A percentile compares a stretch with the other conserved stretches of the same genome.
Evolutionary conservation across 495 filamentous ascomycete genomes (phyloP).

Genomic region (Aspergillus carlsbadensis): DNA sequence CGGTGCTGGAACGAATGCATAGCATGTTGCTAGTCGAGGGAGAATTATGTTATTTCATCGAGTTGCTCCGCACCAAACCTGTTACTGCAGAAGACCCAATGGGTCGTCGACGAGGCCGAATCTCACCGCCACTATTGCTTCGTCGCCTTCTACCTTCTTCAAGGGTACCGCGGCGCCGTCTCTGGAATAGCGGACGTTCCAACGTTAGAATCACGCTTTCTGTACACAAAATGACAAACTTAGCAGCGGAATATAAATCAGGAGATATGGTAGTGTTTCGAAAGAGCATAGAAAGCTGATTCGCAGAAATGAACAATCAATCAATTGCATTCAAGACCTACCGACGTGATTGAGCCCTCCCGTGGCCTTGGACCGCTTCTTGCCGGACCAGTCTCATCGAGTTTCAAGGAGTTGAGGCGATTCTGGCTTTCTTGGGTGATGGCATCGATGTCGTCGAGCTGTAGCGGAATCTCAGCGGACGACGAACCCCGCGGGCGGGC

Average conservation of each 20-base stretch:
- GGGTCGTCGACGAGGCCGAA: conserved; percentile 46
- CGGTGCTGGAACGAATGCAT: conserved; percentile 17
- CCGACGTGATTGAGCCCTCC: conserved; percentile 28
- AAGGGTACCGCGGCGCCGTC: conserved; percentile 47
- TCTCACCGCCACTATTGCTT: conserved; percentile 47
- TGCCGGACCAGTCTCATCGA: conserved; percentile 60
- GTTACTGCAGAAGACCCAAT: conserved; percentile 40
- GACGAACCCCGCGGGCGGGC: conserved; percentile 33
- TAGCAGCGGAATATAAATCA: conserved; percentile 42
- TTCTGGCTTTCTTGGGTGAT: conserved; percentile 80
- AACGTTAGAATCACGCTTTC: conserved; percentile 54
- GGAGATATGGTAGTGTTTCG: conserved; percentile 14
- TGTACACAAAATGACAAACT: conserved; percentile 36
- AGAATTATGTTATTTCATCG: conserved; percentile 37
- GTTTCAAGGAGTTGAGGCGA: conserved; percentile 76
- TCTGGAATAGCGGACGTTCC: conserved; percentile 51
- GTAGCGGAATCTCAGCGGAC: conserved; percentile 50
- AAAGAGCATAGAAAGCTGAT: conserved; percentile 17
- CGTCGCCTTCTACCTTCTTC: conserved; percentile 44
- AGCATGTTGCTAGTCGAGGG: conserved; percentile 23
- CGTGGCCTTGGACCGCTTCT: conserved; percentile 41
- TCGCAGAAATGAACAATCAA: conserved; percentile 18
- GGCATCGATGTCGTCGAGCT: conserved; percentile 69
- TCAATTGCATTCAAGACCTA: conserved; percentile 37
- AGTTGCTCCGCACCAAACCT: conserved; percentile 49